Conservation (phyloP, 805 yeast species). For the Yarrowia hollandica region DNA sequence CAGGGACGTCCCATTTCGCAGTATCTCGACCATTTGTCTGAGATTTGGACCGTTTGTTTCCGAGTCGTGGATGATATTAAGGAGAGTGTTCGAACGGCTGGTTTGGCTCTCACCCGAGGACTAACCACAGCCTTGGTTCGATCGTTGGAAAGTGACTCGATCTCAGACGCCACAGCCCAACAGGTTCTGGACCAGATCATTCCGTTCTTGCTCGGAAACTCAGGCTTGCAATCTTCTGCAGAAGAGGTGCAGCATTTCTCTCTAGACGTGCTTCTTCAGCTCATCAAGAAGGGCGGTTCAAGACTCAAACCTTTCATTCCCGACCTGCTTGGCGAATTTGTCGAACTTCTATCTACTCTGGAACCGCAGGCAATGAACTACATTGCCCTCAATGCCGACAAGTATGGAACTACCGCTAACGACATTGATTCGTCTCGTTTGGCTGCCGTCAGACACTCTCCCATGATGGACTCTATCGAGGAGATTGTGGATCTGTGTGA, state of each 20-base stretch:
- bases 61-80: conserved; percentile 91
- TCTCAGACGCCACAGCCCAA: conserved; percentile 44
- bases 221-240: conserved; percentile 81
- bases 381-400: conserved; percentile 81
- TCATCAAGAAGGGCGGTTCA: conserved; percentile 63
- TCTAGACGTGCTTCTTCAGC: conserved; percentile 67
- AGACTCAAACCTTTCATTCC: conserved; percentile 66
- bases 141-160: conserved; percentile 48
- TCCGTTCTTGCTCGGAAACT: conserved; percentile 76
- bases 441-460: conserved; percentile 74
- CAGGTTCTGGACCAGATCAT: conserved; percentile 58
- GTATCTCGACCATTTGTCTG: conserved; percentile 47
- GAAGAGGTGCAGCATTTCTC: conserved; percentile 81
- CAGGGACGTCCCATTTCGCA: conserved; percentile 57
- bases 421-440: conserved; percentile 77
- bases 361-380: conserved; percentile 92
- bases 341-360: conserved; percentile 73
- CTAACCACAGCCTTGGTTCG: conserved; percentile 64
- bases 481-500: conserved; percentile 60
- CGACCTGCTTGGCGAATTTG: conserved; percentile 64
- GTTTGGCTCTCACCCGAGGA: conserved; percentile 62
- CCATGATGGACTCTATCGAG: conserved; percentile 86
- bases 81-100: conserved; percentile 86
- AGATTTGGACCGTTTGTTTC: conserved; percentile 85
- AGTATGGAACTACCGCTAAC: conserved; percentile 68